Percentiles rank a stretch among this genome's conserved stretches.
phyloP scores from a whole-genome alignment of 179 eudicot genomes.

The Patellifolia procumbens region DNA sequence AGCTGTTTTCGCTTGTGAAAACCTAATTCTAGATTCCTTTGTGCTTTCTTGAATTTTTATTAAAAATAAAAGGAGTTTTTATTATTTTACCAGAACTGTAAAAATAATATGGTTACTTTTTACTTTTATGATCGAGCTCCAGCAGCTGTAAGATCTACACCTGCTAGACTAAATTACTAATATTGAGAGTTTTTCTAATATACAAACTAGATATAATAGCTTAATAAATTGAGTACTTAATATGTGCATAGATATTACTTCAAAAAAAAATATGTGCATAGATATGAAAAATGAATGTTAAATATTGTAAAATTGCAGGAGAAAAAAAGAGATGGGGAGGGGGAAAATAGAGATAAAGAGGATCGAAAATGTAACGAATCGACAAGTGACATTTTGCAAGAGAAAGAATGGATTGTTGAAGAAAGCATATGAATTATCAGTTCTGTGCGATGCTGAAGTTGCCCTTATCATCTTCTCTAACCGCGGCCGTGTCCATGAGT shows the following conservation, averaged over 20 bases:
- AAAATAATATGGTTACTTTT: too few relatives aligned
- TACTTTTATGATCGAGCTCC: background rate
- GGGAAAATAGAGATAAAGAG: slow-evolving; percentile 95
- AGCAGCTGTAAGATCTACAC: background rate
- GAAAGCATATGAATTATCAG: slow-evolving; percentile 90
- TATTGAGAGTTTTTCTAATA: too few relatives aligned
- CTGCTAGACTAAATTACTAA: too few relatives aligned
- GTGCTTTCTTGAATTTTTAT: too few relatives aligned
- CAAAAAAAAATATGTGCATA: too few relatives aligned
- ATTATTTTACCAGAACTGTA: too few relatives aligned
- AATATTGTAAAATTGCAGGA: background rate
- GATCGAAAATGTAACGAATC: slow-evolving; percentile 91
- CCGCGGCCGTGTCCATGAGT: slow-evolving; percentile 93
- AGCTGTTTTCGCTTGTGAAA: background rate
- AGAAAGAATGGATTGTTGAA: slow-evolving; percentile 87
- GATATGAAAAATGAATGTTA: background rate
- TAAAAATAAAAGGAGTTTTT: too few relatives aligned
- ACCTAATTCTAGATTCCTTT: too few relatives aligned
- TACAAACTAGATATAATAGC: too few relatives aligned
- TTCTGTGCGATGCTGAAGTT: slow-evolving; percentile 95
- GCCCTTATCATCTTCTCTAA: slow-evolving; percentile 88
- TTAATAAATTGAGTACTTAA: too few relatives aligned
- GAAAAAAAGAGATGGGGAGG: slow-evolving; percentile 43
- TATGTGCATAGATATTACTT: too few relatives aligned
- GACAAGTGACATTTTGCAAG: slow-evolving; percentile 94